Percentiles rank a stretch among this genome's conserved stretches.
Conservation (phyloP, 495 filamentous ascomycete species). For the Durotheca rogersii region DNA sequence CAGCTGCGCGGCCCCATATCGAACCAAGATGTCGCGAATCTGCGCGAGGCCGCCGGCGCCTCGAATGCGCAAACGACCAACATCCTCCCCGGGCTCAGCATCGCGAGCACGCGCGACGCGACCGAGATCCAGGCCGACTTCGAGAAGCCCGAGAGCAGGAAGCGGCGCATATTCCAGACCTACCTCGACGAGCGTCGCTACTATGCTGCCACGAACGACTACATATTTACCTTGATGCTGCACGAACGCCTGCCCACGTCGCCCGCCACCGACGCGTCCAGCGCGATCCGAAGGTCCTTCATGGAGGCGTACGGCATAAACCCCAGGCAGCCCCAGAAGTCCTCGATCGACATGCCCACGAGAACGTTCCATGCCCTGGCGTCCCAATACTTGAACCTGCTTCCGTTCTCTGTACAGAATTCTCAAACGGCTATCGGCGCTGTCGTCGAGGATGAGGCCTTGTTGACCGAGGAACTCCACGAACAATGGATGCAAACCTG, state of each 20-base stretch:
- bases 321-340: slow-evolving; percentile 32
- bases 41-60: slow-evolving; percentile 64
- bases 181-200: slow-evolving; percentile 69
- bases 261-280: slow-evolving; percentile 31
- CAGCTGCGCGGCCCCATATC: slow-evolving; percentile 67
- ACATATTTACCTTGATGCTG: slow-evolving; percentile 45
- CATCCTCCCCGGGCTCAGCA: slow-evolving; percentile 47
- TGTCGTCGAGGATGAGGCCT: slow-evolving; percentile 27
- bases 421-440: slow-evolving; percentile 31
- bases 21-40: slow-evolving; percentile 64
- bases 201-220: slow-evolving; percentile 53
- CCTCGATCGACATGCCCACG: slow-evolving; percentile 29
- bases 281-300: slow-evolving; percentile 30
- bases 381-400: slow-evolving; percentile 41
- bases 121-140: slow-evolving; percentile 56
- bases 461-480: slow-evolving; percentile 53
- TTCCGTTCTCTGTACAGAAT: slow-evolving; percentile 39
- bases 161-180: slow-evolving; percentile 60
- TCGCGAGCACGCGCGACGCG: slow-evolving; percentile 45
- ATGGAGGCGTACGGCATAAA: slow-evolving; percentile 36
- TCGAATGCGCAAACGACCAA: slow-evolving; percentile 53
- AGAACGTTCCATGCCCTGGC: slow-evolving; percentile 40
- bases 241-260: slow-evolving; percentile 34
- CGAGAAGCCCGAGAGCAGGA: slow-evolving; percentile 56
- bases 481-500: slow-evolving; percentile 62